Percentiles rank a stretch among this genome's conserved stretches.
phyloP scores from a whole-genome alignment of 345 rosid species.

The Bruguiera gymnorhiza region DNA sequence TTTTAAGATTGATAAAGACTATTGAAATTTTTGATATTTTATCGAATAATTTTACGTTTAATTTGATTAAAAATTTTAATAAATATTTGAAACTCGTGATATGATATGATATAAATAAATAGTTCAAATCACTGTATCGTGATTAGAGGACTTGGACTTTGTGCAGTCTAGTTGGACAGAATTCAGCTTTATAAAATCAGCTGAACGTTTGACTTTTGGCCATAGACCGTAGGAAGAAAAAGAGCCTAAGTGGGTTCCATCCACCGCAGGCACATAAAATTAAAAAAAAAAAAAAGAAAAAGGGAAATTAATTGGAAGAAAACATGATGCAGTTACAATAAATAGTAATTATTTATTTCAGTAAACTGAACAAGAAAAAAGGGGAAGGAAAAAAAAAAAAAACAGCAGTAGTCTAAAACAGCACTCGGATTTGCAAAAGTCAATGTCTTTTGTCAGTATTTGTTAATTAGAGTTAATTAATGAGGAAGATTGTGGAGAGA shows the following conservation, averaged over 20 bases:
- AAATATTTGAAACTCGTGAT: too few relatives aligned
- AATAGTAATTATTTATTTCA: not conserved
- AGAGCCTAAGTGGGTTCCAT: constrained; percentile 23
- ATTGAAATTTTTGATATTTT: too few relatives aligned
- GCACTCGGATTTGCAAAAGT: constrained; percentile 41
- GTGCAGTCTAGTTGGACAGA: constrained; percentile 29
- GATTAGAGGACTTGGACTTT: not conserved
- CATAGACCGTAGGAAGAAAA: not conserved
- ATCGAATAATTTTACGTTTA: too few relatives aligned
- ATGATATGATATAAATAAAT: too few relatives aligned
- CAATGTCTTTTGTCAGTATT: constrained; percentile 57
- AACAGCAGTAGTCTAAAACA: constrained; percentile 4
- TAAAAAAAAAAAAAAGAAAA: too few relatives aligned
- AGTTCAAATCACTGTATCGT: too few relatives aligned
- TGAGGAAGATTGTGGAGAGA: constrained; percentile 19
- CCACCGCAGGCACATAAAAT: constrained; percentile 1
- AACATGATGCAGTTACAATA: not conserved
- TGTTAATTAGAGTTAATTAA: constrained; percentile 19
- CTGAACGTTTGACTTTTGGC: constrained; percentile 46
- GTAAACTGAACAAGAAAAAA: constrained; percentile 9
- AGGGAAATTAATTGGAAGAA: not conserved
- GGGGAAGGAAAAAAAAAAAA: not conserved
- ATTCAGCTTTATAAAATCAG: constrained; percentile 45
- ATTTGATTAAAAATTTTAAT: too few relatives aligned
- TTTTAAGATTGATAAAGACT: too few relatives aligned